Percentiles rank a stretch among this genome's conserved stretches.
These are phyloP conservation scores for Trichoderma brevicompactum DNA, from an alignment of 2,329 filamentous ascomycete genomes.

Conservation along the genomic window DNA sequence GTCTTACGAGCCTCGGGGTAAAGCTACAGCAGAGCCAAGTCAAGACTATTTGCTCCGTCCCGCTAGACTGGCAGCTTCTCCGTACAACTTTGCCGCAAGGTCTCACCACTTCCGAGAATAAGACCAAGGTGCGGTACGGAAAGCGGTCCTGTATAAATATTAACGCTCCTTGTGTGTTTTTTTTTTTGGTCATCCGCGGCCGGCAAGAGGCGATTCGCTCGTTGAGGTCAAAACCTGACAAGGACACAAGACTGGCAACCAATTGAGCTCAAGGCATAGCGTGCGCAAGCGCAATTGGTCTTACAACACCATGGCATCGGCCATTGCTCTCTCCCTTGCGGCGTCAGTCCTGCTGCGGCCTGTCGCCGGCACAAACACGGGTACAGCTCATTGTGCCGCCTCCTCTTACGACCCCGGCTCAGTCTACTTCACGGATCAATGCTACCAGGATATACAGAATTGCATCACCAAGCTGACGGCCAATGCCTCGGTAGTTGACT, in stretches of 20 bases:
- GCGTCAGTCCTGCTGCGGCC: constrained; percentile 10
- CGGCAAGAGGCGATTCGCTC: no score
- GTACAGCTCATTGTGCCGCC: not conserved
- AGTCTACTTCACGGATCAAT: constrained; percentile 3
- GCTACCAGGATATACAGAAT: constrained; percentile 13
- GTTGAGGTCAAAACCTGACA: not conserved
- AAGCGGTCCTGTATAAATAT: no score
- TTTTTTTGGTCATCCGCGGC: no score
- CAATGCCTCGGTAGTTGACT: constrained; percentile 10
- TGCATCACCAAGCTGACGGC: constrained; percentile 24
- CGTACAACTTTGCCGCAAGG: no score
- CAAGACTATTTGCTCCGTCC: no score
- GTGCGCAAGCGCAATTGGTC: no score
- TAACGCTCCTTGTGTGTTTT: no score
- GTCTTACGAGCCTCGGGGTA: not conserved
- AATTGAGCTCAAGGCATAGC: not conserved
- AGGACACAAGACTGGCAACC: not conserved
- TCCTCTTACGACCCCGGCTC: constrained; percentile 2
- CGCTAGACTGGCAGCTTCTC: no score
- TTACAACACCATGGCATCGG: constrained; percentile 4
- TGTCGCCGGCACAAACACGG: constrained; percentile 6
- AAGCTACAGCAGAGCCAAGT: no score
- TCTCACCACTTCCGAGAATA: no score
- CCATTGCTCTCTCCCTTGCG: constrained; percentile 9
- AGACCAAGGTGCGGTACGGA: no score